Evolutionary conservation across 2,329 filamentous ascomycete genomes (phyloP).

Genomic region (Hypoxylon sp.): DNA sequence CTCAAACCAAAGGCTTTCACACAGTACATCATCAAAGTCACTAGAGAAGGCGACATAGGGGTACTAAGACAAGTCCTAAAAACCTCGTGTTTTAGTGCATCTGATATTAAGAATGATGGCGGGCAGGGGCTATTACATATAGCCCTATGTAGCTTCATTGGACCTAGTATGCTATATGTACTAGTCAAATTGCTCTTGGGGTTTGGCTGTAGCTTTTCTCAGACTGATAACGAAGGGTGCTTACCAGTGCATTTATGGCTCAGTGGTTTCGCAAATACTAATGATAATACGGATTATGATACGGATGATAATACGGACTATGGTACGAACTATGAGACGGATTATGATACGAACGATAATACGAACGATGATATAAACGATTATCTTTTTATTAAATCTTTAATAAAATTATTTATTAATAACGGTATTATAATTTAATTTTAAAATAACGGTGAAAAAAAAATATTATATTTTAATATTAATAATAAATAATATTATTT

Average conservation of each 20-base stretch:
- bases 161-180: not conserved
- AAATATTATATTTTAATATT: no score
- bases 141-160: not conserved
- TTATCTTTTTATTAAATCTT: no score
- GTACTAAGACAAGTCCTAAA: not conserved
- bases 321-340: no score
- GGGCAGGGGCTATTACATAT: not conserved
- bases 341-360: no score
- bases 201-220: slow-evolving; percentile 1
- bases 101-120: not conserved
- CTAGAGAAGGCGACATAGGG: not conserved
- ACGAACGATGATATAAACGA: no score
- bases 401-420: no score
- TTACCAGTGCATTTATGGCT: slow-evolving; percentile 1
- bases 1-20: not conserved
- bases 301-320: no score
- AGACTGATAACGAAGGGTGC: not conserved
- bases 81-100: not conserved
- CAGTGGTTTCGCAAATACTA: not conserved
- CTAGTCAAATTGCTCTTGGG: slow-evolving; percentile 1
- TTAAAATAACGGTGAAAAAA: no score
- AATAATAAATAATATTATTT: no score
- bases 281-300: no score
- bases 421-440: no score
- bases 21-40: not conserved